Base-by-base conservation (phyloP, 495 filamentous ascomycete species). In the Neurospora tetrasperma region DNA sequence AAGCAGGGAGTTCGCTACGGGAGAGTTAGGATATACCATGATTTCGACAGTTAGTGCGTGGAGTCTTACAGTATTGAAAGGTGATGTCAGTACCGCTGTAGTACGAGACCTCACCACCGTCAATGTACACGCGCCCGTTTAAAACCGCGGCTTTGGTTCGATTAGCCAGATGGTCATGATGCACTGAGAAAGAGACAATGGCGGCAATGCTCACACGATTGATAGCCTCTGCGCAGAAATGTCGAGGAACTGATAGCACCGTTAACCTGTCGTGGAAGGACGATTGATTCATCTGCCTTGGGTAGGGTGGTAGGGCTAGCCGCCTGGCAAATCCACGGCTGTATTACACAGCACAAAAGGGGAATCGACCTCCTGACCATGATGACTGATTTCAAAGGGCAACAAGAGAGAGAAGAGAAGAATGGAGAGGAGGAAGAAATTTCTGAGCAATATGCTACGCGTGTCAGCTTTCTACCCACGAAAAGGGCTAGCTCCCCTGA, bases 21-120 rank as follows among this genome's bases (percentile, higher is more conserved):
- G 0, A 23, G 20, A 35, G 18, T 11, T 40, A 39, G 27, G 27
- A 18, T 31, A n/a, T 41, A 41, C 40, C 40, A 16, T 72, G 12
- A 44, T 46, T 8, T 20, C n/a, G 6, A 27, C 5, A 5, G 31
- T 31, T 3, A 2, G 54, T 35, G 4, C 1, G 27, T 62, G 27
- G 5, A 11, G 23, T 69, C 75, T 72, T 71, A 77, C 77, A 77
- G 44, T 75, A 76, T 44, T 76, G 70, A 39, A 78, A 78, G 10
- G 43, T 44, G 14, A 71, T 54, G 8, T n/a, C 18, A 9, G 62
- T 23, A 14, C 70, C 71, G 27, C 46, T 74, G 14, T 41, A 68
- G 40, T 75, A 79, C 14, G 76, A 77, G 6, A 75, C 71, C 69
- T 77, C 77, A 0, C 75, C 75, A n/a, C 74, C 76, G 68, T 76